Conservation (phyloP, 768 basidiomycete species). For the Macrocybe gigantea region DNA sequence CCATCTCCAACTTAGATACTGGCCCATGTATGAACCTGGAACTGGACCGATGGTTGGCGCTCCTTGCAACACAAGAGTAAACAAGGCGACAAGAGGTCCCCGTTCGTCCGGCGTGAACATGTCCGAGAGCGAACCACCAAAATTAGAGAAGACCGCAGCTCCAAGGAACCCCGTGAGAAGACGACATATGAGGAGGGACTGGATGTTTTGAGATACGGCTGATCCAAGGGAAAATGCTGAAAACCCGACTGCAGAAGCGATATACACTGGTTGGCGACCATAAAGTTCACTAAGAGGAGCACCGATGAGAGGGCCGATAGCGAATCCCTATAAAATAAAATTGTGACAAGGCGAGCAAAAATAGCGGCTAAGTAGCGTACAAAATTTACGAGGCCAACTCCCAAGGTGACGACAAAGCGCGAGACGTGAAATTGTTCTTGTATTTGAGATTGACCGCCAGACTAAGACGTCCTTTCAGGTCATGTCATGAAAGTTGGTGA, state of each 20-base stretch:
- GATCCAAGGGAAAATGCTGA: slow-evolving; percentile 1
- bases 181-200: slow-evolving; percentile 1
- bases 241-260: slow-evolving; percentile 1
- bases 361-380: neutral
- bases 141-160: slow-evolving; percentile 9
- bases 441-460: slow-evolving; percentile 4
- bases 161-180: slow-evolving; percentile 1
- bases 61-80: slow-evolving; percentile 8
- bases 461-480: neutral
- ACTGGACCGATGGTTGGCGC: slow-evolving; percentile 8
- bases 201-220: slow-evolving; percentile 4
- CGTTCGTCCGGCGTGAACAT: slow-evolving; percentile 12
- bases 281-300: slow-evolving; percentile 10
- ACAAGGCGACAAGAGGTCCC: slow-evolving; percentile 8
- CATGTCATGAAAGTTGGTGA: neutral
- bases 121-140: slow-evolving; percentile 8
- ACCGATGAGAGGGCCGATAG: slow-evolving; percentile 9
- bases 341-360: neutral
- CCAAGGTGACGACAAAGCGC: slow-evolving; percentile 5
- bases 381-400: slow-evolving; percentile 4
- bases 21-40: slow-evolving; percentile 3
- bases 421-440: slow-evolving; percentile 4
- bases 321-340: slow-evolving; percentile 4
- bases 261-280: slow-evolving; percentile 8
- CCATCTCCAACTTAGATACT: slow-evolving; percentile 7